Evolutionary conservation across 2,329 filamentous ascomycete species (phyloP), one percentile per base, ranked within the genome.

Genomic region (Scedosporium boydii): DNA sequence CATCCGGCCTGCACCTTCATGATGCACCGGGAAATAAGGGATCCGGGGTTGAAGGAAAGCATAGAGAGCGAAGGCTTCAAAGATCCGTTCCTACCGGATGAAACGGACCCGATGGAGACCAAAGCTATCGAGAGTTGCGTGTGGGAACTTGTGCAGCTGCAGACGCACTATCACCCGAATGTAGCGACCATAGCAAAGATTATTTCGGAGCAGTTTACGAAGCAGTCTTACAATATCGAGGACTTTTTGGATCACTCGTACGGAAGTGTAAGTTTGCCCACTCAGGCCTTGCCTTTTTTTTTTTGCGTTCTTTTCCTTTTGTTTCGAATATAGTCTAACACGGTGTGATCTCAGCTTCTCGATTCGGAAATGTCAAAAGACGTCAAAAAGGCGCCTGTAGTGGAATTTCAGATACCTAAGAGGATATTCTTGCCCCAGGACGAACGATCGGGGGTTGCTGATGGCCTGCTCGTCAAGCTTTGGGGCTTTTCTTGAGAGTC

Each of bases 191-290:
- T 99, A 67, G 89, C 92, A 55, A 95, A 92, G 75, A 96, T 99
- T 66, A 86, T 99, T 63, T 90, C 90, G 2, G 92, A 98, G 76
- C 95, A 98, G 73, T 99, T 98, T 73, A 99, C 95, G 2, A 99
- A 99, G 77, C 87, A 92, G 67, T 83, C 88, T 2, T 99, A 98
- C 75, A 95, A 92, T 68, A 77, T 97, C n/a, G 95, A 99, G 71
- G 95, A 99, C 71, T 99, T 99, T 75, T 77, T 98, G 58, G 95
- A 99, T 71, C 92, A 98, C 73, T 93, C 91, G 0, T 99, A 98
- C 75, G 84, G 80, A 69, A 90, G 86, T 71, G 87, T 88, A 82
- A 81, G 84, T 82, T 57, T 58, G 16, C n/a, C 18, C 18, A 4
- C n/a, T 48, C 18, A 53, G 26, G 4, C 44, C 23, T 16, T 41